Evolutionary conservation across 73 alveolate species (phyloP), one percentile per base, ranked within the genome.

Genomic region (Paramecium primaurelia): DNA sequence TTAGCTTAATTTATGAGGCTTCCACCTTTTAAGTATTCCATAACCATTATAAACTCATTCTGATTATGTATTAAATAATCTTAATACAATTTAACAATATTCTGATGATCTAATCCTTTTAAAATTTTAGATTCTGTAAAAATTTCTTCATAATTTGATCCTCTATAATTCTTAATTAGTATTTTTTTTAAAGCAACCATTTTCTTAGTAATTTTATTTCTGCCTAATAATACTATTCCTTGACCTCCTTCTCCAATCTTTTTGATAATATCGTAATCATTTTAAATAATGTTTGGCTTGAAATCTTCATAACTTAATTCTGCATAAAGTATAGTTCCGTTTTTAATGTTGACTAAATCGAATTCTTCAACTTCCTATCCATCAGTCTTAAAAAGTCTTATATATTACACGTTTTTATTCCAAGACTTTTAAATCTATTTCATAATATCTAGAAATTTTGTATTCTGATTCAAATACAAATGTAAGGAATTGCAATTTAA

Each of bases 11-110:
- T 64, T 12, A 64, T 1, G 59, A 98, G 92, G 51, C 95, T 99
- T 28, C 99, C 99, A n/a, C 97, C 97, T 20, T 91, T 96, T 18
- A 97, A 97, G 54, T 87, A 94, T 85, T 98, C 99, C 99, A 97
- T 97, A 36, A 97, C 69, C 92, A 97, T 54, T 44, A 69, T 86
- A 8, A 96, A 49, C 42, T 96, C 93, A 32, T 42, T 91, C 36
- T 93, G 93, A 36, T 94, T 80, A 16, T 80, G 64, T 16, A 88
- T 22, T 38, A 32, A 34, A 80, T 88, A 95, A 2, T 96, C 93
- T 30, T 94, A 94, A 44, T 95, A 86, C 64, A 96, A 83, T 47
- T 83, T 92, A 45, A 96, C 94, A 49, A 96, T 96, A 64, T 96
- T 92, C 42, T 93, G 92, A 77, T 94, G 97, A 51, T 94, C 93